Evolutionary conservation across 192 early-diverging fungal species (phyloP).

Genomic region (Lunasporangiospora selenospora): DNA sequence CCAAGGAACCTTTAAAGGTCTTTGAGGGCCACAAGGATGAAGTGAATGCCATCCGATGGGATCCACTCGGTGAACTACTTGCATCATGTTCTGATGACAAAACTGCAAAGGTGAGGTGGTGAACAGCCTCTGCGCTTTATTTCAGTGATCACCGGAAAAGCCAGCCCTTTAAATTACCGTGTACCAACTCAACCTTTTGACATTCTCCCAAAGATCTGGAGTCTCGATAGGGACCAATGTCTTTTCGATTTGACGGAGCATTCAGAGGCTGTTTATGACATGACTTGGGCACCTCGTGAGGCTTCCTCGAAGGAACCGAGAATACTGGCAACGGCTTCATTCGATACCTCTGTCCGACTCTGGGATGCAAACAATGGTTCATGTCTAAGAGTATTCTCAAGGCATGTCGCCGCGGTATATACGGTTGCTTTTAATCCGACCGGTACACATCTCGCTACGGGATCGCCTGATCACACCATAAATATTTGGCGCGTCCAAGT

Average conservation of each 20-base stretch:
- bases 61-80: slow-evolving; percentile 65
- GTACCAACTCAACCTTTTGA: background rate
- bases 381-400: slow-evolving; percentile 72
- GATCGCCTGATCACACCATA: slow-evolving; percentile 79
- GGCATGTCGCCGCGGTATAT: slow-evolving; percentile 74
- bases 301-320: slow-evolving; percentile 50
- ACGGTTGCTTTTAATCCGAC: slow-evolving; percentile 80
- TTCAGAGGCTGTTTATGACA: slow-evolving; percentile 76
- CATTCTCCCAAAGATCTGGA: slow-evolving; percentile 60
- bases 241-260: slow-evolving; percentile 72
- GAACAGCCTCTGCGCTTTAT: background rate
- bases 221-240: slow-evolving; percentile 60
- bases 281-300: slow-evolving; percentile 81
- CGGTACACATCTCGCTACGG: slow-evolving; percentile 75
- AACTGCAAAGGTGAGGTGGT: slow-evolving; percentile 63
- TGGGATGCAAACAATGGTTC: slow-evolving; percentile 82
- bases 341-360: slow-evolving; percentile 82
- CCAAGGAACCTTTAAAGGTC: slow-evolving; percentile 69
- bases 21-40: slow-evolving; percentile 84
- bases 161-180: background rate
- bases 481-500: slow-evolving; percentile 78
- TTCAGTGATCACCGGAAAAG: background rate
- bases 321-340: slow-evolving; percentile 76
- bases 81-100: slow-evolving; percentile 83
- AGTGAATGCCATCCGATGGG: slow-evolving; percentile 82